A percentile compares a stretch with the other conserved stretches of the same genome.
Conservation (phyloP, 768 basidiomycete species). For the Lanmaoa rubissima region DNA sequence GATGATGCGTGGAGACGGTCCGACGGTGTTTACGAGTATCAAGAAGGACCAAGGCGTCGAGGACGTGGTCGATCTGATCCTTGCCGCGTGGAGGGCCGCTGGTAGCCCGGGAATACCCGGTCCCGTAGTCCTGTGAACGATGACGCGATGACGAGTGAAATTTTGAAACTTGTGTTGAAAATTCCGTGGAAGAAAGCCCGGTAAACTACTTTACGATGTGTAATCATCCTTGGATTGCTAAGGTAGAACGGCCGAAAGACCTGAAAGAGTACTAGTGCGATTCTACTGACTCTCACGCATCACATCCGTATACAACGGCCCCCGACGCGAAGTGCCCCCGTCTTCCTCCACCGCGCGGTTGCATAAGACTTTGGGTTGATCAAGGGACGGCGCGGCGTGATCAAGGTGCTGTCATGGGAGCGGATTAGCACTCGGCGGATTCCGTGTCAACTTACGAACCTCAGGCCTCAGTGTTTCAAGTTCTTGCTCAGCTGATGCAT, state of each 20-base stretch:
- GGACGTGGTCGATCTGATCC: slow-evolving; percentile 75
- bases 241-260: slow-evolving; percentile 1
- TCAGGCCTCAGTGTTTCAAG: neutral
- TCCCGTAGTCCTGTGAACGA: slow-evolving; percentile 27
- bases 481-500: slow-evolving; percentile 1
- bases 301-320: neutral
- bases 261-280: slow-evolving; percentile 3
- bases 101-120: slow-evolving; percentile 67
- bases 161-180: neutral
- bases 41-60: slow-evolving; percentile 75
- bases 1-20: slow-evolving; percentile 91
- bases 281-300: slow-evolving; percentile 9
- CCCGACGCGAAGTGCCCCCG: neutral
- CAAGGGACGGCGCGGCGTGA: slow-evolving; percentile 7
- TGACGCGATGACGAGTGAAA: neutral
- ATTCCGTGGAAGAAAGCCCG: neutral
- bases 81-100: slow-evolving; percentile 86
- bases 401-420: slow-evolving; percentile 1
- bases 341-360: neutral
- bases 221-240: neutral
- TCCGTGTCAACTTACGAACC: neutral
- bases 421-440: neutral
- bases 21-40: slow-evolving; percentile 88
- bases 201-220: slow-evolving; percentile 2
- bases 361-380: neutral